phyloP scores from a whole-genome alignment of 768 basidiomycete species.

The Termitomyces sp. region DNA sequence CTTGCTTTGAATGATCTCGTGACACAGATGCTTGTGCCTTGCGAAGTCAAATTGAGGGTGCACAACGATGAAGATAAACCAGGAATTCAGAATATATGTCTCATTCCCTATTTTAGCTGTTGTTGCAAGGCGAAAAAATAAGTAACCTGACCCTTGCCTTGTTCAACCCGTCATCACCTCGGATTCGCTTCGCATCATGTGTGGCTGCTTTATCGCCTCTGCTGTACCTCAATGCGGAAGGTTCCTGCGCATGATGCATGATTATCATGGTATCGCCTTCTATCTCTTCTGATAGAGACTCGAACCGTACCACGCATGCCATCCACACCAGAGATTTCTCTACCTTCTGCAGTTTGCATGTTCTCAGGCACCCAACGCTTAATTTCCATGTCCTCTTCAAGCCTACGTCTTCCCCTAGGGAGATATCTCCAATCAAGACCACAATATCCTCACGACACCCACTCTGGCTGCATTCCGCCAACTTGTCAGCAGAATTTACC shows the following conservation, averaged over 20 bases:
- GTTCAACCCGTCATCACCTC: neutral
- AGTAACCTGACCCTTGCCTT: neutral
- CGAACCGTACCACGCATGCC: neutral
- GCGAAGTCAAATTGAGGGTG: neutral
- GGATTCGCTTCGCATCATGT: neutral
- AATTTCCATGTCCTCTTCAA: no score
- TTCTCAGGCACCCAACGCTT: no score
- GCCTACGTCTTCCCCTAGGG: no score
- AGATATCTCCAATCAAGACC: no score
- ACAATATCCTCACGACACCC: no score
- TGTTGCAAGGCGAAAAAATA: neutral
- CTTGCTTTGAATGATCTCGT: neutral
- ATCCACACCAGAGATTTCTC: no score
- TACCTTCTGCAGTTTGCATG: no score
- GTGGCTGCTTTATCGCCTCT: neutral
- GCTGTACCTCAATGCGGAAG: no score
- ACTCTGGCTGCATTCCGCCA: no score
- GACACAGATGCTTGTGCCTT: neutral
- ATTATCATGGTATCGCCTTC: neutral
- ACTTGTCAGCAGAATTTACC: no score
- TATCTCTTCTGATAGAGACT: neutral
- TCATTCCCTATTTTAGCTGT: neutral
- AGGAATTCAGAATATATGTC: neutral
- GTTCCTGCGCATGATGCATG: no score
- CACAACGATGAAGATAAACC: neutral